Percentiles rank a stretch among this genome's conserved stretches.
These are phyloP conservation scores for Rhizopogon roseolus DNA, from an alignment of 768 basidiomycete species.

Conservation along the genomic window DNA sequence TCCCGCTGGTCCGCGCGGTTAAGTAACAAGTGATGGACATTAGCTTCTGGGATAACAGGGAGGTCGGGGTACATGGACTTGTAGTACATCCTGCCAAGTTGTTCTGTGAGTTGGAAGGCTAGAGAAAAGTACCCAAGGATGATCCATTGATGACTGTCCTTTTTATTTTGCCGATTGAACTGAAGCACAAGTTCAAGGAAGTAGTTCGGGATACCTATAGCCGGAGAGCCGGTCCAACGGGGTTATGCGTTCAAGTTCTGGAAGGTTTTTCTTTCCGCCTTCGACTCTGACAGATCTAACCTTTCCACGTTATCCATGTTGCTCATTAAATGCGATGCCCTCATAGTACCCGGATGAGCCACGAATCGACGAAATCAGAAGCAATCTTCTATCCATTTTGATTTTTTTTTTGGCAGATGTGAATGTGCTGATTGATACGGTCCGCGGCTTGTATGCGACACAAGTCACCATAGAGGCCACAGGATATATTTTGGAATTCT, in stretches of 20 bases:
- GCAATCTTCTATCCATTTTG: background rate
- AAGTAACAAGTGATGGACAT: slow-evolving; percentile 53
- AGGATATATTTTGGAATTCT: too few species aligned
- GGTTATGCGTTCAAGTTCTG: too few species aligned
- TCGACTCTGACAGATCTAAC: too few species aligned
- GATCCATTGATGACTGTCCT: background rate
- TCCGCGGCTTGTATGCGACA: too few species aligned
- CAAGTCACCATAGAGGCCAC: too few species aligned
- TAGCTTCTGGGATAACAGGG: slow-evolving; percentile 43
- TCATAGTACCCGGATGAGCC: too few species aligned
- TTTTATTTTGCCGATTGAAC: background rate
- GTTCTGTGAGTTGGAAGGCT: background rate
- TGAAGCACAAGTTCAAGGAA: background rate
- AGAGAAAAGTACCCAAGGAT: background rate
- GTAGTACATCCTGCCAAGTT: slow-evolving; percentile 39
- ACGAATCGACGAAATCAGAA: background rate
- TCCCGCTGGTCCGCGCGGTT: slow-evolving; percentile 46
- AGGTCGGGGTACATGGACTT: slow-evolving; percentile 54
- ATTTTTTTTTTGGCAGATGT: background rate
- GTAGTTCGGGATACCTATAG: background rate
- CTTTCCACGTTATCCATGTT: too few species aligned
- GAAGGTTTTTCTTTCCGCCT: too few species aligned
- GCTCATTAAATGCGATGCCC: too few species aligned
- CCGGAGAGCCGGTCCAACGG: too few species aligned
- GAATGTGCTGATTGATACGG: too few species aligned